phyloP scores from a whole-genome alignment of 179 eudicot species.

The Spergularia azorica region DNA sequence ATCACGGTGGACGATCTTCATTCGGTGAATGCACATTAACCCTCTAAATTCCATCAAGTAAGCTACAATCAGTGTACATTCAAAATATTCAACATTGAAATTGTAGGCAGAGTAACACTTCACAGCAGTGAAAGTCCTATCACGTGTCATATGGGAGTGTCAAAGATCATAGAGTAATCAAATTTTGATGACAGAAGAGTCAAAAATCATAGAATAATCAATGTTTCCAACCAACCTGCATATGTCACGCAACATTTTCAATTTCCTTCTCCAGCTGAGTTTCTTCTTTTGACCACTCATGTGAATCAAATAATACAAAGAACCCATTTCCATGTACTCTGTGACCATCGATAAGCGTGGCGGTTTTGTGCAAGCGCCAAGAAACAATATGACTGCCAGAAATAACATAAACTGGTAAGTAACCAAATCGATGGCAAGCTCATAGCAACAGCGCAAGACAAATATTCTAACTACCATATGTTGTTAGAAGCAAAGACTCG shows the following conservation, averaged over 20 bases:
- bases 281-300: conserved; percentile 96
- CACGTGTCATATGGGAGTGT: neutral
- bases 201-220: neutral
- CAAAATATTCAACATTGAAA: neutral
- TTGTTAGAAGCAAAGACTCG: neutral
- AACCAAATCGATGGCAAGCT: conserved; percentile 2
- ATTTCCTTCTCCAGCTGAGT: conserved; percentile 88
- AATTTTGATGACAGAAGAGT: neutral
- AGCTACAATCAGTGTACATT: conserved; percentile 19
- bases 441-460: neutral
- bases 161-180: neutral
- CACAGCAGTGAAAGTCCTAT: neutral
- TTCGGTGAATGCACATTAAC: conserved; percentile 93
- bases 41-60: conserved; percentile 54
- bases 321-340: conserved; percentile 99
- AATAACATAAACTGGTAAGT: conserved; percentile 10
- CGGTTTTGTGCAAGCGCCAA: conserved; percentile 97
- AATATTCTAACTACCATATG: neutral
- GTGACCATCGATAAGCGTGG: conserved; percentile 96
- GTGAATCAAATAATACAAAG: conserved; percentile 89
- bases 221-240: conserved; percentile 64
- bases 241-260: conserved; percentile 96
- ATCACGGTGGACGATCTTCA: conserved; percentile 94
- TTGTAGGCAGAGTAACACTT: neutral
- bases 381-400: conserved; percentile 87